Evolutionary conservation across 176 grass and related monocot genomes (phyloP).

Genomic region (Saccharum officinarum): DNA sequence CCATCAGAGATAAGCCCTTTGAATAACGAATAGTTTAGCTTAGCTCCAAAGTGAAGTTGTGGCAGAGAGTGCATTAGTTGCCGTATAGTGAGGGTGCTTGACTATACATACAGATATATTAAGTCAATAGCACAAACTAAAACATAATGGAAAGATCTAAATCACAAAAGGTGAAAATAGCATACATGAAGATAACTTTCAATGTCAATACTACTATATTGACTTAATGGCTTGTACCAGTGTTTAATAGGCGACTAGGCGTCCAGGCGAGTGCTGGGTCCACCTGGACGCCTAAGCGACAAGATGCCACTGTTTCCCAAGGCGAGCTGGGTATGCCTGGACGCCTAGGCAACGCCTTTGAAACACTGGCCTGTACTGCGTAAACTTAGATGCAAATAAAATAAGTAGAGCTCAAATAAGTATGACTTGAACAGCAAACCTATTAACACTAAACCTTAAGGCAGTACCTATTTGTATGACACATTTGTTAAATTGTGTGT

Average conservation of each 20-base stretch:
- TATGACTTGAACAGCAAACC: background rate
- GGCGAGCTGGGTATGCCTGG: background rate
- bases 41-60: background rate
- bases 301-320: background rate
- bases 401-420: background rate
- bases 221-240: background rate
- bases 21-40: background rate
- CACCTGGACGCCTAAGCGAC: background rate
- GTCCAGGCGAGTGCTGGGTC: background rate
- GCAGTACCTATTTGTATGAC: background rate
- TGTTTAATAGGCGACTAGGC: background rate
- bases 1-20: conserved; percentile 1
- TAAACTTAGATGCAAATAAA: background rate
- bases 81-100: background rate
- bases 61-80: background rate
- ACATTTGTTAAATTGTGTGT: background rate
- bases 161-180: background rate
- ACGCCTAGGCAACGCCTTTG: background rate
- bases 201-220: background rate
- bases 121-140: background rate
- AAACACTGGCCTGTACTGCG: background rate
- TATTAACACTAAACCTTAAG: background rate
- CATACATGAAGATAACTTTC: background rate
- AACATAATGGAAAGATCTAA: background rate
- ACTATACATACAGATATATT: conserved; percentile 21